A percentile compares a stretch with the other conserved stretches of the same genome.
phyloP scores from a whole-genome alignment of 2,329 filamentous ascomycete species.

The Neofusicoccum laricinum region DNA sequence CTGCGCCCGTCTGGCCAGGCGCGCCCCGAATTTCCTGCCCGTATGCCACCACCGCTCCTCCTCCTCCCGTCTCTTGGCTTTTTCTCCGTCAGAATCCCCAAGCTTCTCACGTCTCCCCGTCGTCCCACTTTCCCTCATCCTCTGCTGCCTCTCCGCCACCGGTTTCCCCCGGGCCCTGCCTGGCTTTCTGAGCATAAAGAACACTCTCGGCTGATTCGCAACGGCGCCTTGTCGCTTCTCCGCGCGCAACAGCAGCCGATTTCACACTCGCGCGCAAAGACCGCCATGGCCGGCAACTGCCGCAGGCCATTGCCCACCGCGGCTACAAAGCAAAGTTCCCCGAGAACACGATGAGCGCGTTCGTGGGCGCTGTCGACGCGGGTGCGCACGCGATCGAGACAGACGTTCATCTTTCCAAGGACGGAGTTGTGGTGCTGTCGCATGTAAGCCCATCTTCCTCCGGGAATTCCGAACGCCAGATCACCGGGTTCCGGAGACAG shows the following conservation, averaged over 20 bases:
- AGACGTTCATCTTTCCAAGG: constrained; percentile 78
- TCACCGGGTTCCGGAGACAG: too few species aligned
- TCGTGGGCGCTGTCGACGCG: constrained; percentile 67
- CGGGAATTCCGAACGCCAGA: not conserved
- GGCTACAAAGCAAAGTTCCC: constrained; percentile 75
- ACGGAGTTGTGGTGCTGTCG: constrained; percentile 80
- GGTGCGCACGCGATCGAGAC: constrained; percentile 84
- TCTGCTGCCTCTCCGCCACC: not conserved
- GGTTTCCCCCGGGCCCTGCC: not conserved
- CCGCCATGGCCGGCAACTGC: constrained; percentile 42
- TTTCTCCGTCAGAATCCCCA: not conserved
- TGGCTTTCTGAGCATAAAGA: not conserved
- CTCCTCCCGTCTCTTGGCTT: not conserved
- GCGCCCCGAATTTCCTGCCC: not conserved
- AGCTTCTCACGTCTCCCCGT: not conserved
- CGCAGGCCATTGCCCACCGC: constrained; percentile 74
- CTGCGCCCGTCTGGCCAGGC: not conserved
- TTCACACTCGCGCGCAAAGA: constrained; percentile 35
- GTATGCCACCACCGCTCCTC: not conserved
- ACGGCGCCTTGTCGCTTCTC: not conserved
- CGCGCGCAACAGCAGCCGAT: constrained; percentile 25
- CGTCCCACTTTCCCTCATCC: not conserved
- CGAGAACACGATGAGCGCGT: constrained; percentile 83
- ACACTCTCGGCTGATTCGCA: not conserved
- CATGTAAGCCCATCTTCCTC: constrained; percentile 44